A percentile compares a stretch with the other conserved stretches of the same genome.
These are phyloP conservation scores for Calvatia gigantea DNA, from an alignment of 768 basidiomycete genomes.

Conservation along the genomic window DNA sequence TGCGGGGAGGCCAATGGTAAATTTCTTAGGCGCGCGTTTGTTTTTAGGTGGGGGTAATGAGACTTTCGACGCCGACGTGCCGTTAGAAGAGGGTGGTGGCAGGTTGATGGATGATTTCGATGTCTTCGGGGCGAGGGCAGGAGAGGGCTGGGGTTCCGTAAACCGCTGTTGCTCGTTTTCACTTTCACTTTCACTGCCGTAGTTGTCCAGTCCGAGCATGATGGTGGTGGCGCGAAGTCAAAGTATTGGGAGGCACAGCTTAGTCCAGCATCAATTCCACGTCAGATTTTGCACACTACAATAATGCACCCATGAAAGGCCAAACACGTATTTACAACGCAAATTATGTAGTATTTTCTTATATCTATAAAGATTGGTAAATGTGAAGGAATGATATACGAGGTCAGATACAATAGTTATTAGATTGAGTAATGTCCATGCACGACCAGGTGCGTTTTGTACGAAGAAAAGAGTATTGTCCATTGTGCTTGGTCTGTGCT, in stretches of 20 bases:
- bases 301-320: neutral
- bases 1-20: conserved; percentile 55
- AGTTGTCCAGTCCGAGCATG: conserved; percentile 77
- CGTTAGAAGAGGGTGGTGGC: conserved; percentile 17
- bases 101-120: conserved; percentile 16
- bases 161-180: conserved; percentile 23
- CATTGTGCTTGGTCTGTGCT: conserved; percentile 1
- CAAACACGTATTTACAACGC: conserved; percentile 9
- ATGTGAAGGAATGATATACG: conserved; percentile 19
- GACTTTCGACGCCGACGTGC: neutral
- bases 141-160: neutral
- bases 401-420: conserved; percentile 19
- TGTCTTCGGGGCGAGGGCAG: neutral
- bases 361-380: conserved; percentile 23
- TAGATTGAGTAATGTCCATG: conserved; percentile 17
- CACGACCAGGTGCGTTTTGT: conserved; percentile 4
- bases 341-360: conserved; percentile 10
- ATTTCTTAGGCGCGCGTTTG: conserved; percentile 47
- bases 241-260: neutral
- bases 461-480: conserved; percentile 12
- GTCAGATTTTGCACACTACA: neutral
- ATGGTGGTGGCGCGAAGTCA: conserved; percentile 4
- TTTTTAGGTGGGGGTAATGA: conserved; percentile 28
- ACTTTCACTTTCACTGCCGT: conserved; percentile 61
- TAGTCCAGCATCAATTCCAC: neutral